Evolutionary conservation across 2,329 filamentous ascomycete species (phyloP).

Genomic region (Fusarium haematococcum): DNA sequence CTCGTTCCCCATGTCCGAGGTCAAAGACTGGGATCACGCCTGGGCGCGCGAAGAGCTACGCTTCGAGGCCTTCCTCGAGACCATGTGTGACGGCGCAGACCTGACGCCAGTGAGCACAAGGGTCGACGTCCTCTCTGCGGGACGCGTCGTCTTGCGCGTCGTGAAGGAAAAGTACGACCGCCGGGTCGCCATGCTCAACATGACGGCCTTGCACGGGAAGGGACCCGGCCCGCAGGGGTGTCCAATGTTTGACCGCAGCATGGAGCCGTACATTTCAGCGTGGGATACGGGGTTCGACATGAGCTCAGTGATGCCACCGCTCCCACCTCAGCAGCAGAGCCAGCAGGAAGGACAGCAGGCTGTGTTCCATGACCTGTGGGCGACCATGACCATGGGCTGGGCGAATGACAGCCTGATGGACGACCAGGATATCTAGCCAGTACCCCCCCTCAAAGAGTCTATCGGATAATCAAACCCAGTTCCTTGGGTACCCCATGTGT

Average conservation of each 20-base stretch:
- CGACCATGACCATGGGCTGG: conserved; percentile 62
- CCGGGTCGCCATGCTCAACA: conserved; percentile 50
- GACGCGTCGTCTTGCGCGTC: conserved; percentile 59
- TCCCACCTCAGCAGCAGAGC: conserved; percentile 8
- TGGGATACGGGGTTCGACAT: conserved; percentile 56
- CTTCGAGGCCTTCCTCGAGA: conserved; percentile 54
- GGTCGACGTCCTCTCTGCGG: conserved; percentile 59
- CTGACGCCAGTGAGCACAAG: conserved; percentile 42
- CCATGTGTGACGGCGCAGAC: conserved; percentile 47
- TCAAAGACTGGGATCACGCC: conserved; percentile 51
- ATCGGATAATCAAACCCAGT: neutral
- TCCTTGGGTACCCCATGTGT: neutral
- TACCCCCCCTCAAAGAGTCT: neutral
- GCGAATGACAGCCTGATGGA: conserved; percentile 38
- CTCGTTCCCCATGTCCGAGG: conserved; percentile 57
- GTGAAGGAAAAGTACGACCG: conserved; percentile 60
- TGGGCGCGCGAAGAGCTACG: conserved; percentile 55
- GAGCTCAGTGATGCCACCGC: conserved; percentile 17
- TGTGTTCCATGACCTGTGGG: conserved; percentile 59
- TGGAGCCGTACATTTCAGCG: conserved; percentile 58
- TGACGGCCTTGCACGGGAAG: neutral
- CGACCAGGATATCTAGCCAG: neutral
- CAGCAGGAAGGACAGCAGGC: conserved; percentile 37
- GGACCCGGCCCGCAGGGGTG: conserved; percentile 49
- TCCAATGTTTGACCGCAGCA: conserved; percentile 64